Evolutionary conservation across 805 yeast species (phyloP), one percentile per base, ranked within the genome.

Genomic region (Kodamaea kaohsiungensis): DNA sequence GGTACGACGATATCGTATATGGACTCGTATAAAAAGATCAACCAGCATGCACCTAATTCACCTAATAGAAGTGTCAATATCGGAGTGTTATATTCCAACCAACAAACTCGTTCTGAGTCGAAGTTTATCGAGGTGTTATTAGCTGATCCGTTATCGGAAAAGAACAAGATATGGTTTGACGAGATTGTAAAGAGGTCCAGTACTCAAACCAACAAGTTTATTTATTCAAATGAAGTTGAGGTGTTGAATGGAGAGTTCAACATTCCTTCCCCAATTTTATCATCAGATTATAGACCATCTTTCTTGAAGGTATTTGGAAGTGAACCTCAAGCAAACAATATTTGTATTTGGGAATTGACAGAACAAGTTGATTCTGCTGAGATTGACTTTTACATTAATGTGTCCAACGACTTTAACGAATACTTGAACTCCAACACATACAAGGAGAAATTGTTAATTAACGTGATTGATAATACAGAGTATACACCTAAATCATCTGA

Each of bases 101-200:
- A 64, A 7, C 25, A 25, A 6, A 52, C 57, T 6, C 55, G 59
- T 13, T 27, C 43, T 7, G 49, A 59, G 1, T 68, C 77, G n/a
- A 71, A 63, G 49, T 37, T 76, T n/a, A 43, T 76, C 5, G 77
- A 74, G 39, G 54, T 68, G 2, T 56, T 76, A 9, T 62, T 76
- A 40, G 74, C 79, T 0, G 79, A 76, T 53, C 80, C 80, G 5
- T 63, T 76, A 49, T 66, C 79, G 12, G 61, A 58, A 10, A 60
- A 59, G 10, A 73, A 70, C 54, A 54, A 61, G 18, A n/a, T 35
- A 12, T 73, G 79, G 79, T 71, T 68, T 22, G 48, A 62, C n/a
- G 48, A 57, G 25, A 54, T 76, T 3, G 59, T 43, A 7, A 45
- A 49, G 2, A 62, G 80, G 46, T 27, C 60, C 16, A 53, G 62